Evolutionary conservation across 2,329 filamentous ascomycete species (phyloP).

Genomic region (Diaporthe sp.): DNA sequence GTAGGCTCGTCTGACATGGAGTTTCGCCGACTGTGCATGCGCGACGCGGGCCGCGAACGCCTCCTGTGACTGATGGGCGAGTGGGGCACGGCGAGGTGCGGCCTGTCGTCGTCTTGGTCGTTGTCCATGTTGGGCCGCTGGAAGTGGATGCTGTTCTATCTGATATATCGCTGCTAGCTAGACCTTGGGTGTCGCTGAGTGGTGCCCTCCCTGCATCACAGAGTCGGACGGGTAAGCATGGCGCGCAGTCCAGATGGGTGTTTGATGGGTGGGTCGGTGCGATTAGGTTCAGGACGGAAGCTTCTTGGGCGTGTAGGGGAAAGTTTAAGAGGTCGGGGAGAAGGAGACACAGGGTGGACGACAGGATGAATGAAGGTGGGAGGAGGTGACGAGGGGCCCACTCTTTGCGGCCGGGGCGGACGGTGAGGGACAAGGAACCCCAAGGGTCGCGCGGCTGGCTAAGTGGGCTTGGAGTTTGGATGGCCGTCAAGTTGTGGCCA

Average conservation of each 20-base stretch:
- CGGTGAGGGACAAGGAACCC: background rate
- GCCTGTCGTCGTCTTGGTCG: conserved; percentile 33
- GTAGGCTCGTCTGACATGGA: conserved; percentile 38
- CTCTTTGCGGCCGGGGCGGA: conserved; percentile 19
- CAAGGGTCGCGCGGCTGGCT: conserved; percentile 10
- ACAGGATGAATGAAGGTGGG: background rate
- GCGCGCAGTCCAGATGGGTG: background rate
- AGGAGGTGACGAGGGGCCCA: conserved; percentile 20
- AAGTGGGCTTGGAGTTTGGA: background rate
- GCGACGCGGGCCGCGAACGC: conserved; percentile 38
- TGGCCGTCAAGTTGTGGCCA: background rate
- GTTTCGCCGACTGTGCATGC: conserved; percentile 35
- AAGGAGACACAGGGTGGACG: background rate
- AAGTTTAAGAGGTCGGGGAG: background rate
- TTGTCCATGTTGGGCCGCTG: conserved; percentile 25
- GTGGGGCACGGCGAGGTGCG: conserved; percentile 22
- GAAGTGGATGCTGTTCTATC: background rate
- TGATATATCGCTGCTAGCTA: background rate
- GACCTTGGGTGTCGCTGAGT: conserved; percentile 11
- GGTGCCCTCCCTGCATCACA: conserved; percentile 6
- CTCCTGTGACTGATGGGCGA: conserved; percentile 37
- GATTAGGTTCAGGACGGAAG: conserved; percentile 4
- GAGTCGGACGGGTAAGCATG: conserved; percentile 8
- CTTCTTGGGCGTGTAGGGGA: background rate
- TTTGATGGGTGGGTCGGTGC: background rate